Conservation (phyloP, 805 yeast species). For the Metschnikowia baotianmanensis region DNA sequence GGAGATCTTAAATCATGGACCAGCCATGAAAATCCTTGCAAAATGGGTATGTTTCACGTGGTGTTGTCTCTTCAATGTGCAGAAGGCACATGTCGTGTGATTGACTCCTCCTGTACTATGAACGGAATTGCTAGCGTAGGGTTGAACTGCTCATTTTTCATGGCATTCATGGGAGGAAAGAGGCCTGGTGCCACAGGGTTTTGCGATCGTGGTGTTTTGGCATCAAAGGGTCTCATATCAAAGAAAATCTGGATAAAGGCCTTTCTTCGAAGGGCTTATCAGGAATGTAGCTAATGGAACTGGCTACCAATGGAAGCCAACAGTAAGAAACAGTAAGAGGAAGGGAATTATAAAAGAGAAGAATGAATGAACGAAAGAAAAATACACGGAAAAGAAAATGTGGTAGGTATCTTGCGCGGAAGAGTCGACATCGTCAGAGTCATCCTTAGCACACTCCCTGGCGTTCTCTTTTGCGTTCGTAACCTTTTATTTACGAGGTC, state of each 20-base stretch:
- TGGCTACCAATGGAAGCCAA: too few species aligned
- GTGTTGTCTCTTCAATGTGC: neutral
- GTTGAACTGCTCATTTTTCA: conserved; percentile 26
- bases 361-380: too few species aligned
- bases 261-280: neutral
- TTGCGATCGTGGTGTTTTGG: neutral
- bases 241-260: neutral
- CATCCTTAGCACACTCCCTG: too few species aligned
- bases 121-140: conserved; percentile 23
- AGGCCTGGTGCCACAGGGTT: conserved; percentile 36
- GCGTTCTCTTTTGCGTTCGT: too few species aligned
- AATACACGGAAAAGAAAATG: too few species aligned
- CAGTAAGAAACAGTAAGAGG: too few species aligned
- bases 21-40: neutral
- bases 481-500: too few species aligned
- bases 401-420: too few species aligned
- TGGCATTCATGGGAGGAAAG: conserved; percentile 32
- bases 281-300: neutral
- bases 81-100: neutral
- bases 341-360: too few species aligned
- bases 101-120: conserved; percentile 6
- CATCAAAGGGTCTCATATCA: conserved; percentile 1
- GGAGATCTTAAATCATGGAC: neutral
- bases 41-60: neutral
- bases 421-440: too few species aligned